phyloP scores from a whole-genome alignment of 345 rosid species.

The Lumnitzera racemosa region DNA sequence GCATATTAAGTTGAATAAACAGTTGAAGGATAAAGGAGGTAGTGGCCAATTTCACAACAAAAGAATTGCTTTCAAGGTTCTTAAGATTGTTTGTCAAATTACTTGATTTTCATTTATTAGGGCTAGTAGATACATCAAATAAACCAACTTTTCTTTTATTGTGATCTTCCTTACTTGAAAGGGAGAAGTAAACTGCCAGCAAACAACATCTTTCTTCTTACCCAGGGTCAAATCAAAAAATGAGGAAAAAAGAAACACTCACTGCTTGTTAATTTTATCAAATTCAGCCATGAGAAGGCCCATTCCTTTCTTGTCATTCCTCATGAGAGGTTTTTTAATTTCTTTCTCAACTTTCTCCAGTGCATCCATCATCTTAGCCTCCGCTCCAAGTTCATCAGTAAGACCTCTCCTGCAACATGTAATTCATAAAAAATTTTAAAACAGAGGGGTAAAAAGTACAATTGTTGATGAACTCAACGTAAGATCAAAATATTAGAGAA shows the following conservation, averaged over 20 bases:
- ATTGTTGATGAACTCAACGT: too few species aligned
- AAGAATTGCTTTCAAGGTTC: too few species aligned
- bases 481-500: too few species aligned
- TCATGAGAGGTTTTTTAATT: conserved; percentile 87
- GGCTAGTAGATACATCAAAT: too few species aligned
- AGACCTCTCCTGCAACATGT: conserved; percentile 69
- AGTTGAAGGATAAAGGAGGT: too few species aligned
- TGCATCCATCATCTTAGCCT: conserved; percentile 94
- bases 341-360: conserved; percentile 89
- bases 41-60: too few species aligned
- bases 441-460: background rate
- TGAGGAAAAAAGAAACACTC: conserved; percentile 11
- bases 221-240: background rate
- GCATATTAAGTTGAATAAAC: too few species aligned
- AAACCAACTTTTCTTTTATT: too few species aligned
- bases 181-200: background rate
- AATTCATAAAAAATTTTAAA: background rate
- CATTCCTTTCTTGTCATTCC: conserved; percentile 90
- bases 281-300: conserved; percentile 78
- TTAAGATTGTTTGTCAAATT: too few species aligned
- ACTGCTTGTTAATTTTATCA: conserved; percentile 90
- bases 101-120: too few species aligned
- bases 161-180: too few species aligned
- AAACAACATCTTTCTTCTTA: background rate
- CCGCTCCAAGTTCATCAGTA: conserved; percentile 76